phyloP scores from a whole-genome alignment of 202 grass and related monocot species.

The Panicum virgatum region DNA sequence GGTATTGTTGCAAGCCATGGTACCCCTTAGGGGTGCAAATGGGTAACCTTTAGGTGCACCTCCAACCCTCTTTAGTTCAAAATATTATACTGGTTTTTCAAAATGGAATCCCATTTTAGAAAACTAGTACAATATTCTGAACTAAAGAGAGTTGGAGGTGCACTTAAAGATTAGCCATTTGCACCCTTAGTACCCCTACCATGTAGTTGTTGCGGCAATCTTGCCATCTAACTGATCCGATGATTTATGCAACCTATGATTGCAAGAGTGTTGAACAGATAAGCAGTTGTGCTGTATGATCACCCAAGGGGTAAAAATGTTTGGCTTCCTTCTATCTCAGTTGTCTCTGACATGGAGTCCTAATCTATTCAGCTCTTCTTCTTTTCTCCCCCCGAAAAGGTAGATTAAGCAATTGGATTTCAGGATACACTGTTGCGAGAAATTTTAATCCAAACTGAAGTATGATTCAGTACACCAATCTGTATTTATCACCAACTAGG shows the following conservation, averaged over 20 bases:
- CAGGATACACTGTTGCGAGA: background rate
- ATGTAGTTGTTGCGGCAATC: background rate
- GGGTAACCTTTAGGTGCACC: too few species aligned
- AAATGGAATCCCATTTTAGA: too few species aligned
- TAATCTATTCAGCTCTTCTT: background rate
- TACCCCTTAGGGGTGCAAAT: too few species aligned
- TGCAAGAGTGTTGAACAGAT: conserved; percentile 5
- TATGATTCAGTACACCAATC: conserved; percentile 17
- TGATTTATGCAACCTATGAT: conserved; percentile 33
- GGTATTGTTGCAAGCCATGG: conserved; percentile 22
- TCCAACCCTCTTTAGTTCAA: too few species aligned
- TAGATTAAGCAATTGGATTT: background rate
- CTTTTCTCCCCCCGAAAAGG: background rate
- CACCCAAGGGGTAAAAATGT: background rate
- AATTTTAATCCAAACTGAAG: conserved; percentile 25
- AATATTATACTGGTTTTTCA: too few species aligned
- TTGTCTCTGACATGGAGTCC: background rate
- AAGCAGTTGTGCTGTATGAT: conserved; percentile 16
- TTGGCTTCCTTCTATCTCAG: background rate
- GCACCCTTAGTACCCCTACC: conserved; percentile 22
- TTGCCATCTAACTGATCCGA: conserved; percentile 15
- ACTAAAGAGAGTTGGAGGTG: too few species aligned
- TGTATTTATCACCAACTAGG: conserved; percentile 23
- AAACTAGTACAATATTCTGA: too few species aligned
- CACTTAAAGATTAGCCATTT: too few species aligned